These are phyloP conservation scores for Mycena crocata DNA, from an alignment of 768 basidiomycete species.

Conservation along the genomic window DNA sequence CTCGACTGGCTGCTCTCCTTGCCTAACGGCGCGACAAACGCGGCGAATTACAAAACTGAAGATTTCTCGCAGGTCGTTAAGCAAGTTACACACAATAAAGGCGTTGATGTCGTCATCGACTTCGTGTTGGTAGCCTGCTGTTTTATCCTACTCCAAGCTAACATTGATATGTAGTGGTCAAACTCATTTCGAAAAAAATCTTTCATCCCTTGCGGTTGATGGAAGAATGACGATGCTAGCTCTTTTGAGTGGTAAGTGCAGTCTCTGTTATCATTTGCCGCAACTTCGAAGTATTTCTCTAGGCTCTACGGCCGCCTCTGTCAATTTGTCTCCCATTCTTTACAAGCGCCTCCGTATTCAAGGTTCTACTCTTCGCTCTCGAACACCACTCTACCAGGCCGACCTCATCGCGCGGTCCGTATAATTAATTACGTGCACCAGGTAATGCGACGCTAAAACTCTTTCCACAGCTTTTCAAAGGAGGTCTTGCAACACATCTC, in stretches of 20 bases:
- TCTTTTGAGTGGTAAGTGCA: slow-evolving; percentile 69
- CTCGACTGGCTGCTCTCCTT: slow-evolving; percentile 78
- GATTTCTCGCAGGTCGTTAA: slow-evolving; percentile 83
- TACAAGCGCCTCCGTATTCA: slow-evolving; percentile 89
- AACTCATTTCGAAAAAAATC: slow-evolving; percentile 79
- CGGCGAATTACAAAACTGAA: slow-evolving; percentile 86
- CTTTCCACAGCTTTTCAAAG: slow-evolving; percentile 58
- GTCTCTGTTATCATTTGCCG: background rate
- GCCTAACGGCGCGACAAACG: slow-evolving; percentile 78
- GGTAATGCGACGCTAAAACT: background rate
- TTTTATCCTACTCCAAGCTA: background rate
- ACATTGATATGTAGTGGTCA: slow-evolving; percentile 51
- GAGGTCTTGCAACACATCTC: slow-evolving; percentile 71
- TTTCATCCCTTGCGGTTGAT: slow-evolving; percentile 75
- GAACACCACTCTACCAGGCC: slow-evolving; percentile 80
- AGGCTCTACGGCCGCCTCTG: slow-evolving; percentile 64
- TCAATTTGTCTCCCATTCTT: slow-evolving; percentile 75
- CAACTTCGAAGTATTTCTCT: slow-evolving; percentile 27
- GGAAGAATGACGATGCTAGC: slow-evolving; percentile 80
- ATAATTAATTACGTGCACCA: background rate
- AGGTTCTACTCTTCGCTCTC: slow-evolving; percentile 87
- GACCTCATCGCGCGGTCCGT: slow-evolving; percentile 71
- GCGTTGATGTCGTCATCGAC: slow-evolving; percentile 88
- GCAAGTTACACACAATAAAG: slow-evolving; percentile 72
- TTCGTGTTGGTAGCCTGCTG: slow-evolving; percentile 58